These are phyloP conservation scores for Penicillium hesseltinei DNA, from an alignment of 2,329 filamentous ascomycete species.

Conservation along the genomic window DNA sequence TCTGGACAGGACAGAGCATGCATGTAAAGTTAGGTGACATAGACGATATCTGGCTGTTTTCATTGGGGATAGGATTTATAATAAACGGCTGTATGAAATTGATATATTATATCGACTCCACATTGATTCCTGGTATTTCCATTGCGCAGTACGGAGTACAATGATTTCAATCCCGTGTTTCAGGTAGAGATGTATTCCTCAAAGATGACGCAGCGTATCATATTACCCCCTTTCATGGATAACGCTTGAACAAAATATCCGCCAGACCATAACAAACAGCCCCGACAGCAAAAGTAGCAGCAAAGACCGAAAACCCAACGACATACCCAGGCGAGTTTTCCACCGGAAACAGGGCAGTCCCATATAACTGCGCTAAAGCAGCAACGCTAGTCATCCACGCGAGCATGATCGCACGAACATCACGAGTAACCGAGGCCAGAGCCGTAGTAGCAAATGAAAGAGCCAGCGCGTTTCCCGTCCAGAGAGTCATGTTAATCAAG, in stretches of 20 bases:
- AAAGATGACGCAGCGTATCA: neutral
- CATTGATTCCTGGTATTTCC: neutral
- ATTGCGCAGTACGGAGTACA: neutral
- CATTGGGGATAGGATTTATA: slow-evolving; percentile 7
- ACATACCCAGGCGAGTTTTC: slow-evolving; percentile 5
- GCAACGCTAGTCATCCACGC: slow-evolving; percentile 4
- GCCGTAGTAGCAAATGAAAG: slow-evolving; percentile 6
- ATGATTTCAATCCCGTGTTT: neutral
- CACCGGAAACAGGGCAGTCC: slow-evolving; percentile 6
- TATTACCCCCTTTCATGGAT: neutral
- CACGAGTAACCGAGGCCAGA: slow-evolving; percentile 2
- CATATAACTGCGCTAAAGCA: slow-evolving; percentile 8
- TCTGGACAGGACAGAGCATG: slow-evolving; percentile 17
- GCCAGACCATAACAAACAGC: neutral
- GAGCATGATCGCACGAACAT: slow-evolving; percentile 7
- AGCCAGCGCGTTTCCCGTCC: slow-evolving; percentile 3
- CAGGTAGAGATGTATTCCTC: neutral
- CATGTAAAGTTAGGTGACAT: slow-evolving; percentile 27
- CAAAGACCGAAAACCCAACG: slow-evolving; percentile 6
- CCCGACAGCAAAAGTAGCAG: slow-evolving; percentile 5
- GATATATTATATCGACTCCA: neutral
- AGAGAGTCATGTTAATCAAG: slow-evolving; percentile 4
- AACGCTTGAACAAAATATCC: slow-evolving; percentile 8
- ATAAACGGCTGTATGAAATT: slow-evolving; percentile 11
- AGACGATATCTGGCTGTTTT: slow-evolving; percentile 12